Evolutionary conservation across 257 asterid genomes (phyloP), one percentile per base, ranked within the genome.

Genomic region (Scutellaria galericulata): DNA sequence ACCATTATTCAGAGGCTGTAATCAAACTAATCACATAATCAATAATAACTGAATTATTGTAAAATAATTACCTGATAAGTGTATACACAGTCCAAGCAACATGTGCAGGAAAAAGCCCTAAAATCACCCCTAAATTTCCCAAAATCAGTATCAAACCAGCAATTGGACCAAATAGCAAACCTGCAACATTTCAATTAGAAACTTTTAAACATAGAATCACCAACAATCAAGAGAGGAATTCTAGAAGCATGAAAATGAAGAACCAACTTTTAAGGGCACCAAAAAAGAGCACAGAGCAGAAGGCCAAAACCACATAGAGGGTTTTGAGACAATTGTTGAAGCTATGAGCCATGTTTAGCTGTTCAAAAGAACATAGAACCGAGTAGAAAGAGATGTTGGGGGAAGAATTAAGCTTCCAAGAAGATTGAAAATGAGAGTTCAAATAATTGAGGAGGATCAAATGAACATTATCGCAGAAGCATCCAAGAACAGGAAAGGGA

Each of bases 41-140:
- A 42, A 47, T 5, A 39, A 72, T 42, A 18, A 74, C 53, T 44
- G 6, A 42, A 46, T 13, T 40, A 13, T 44, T 45, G 5, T 12
- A 48, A 48, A 56, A 55, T 52, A 58, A 55, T 70, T 86, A 94
- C 99, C 86, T 91, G 93, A 85, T 45, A 82, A 94, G 83, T 77
- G 97, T 78, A 65, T 89, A 88, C 27, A 90, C 82, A 14, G 99
- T 89, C 97, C 99, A 94, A 60, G 81, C 75, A 79, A 87, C 82
- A 83, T 91, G 99, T n/a, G 96, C 90, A 27, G 99, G 99, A 40
- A 94, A 88, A 50, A 91, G 91, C 39, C 89, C 94, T 69, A 94
- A 81, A 82, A 94, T 91, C 82, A 91, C 97, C 73, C 78, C 93
- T 42, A 86, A 81, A 82, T 91, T 89, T 70, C 97, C 97, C 37